Evolutionary conservation across 2,329 filamentous ascomycete genomes (phyloP), one percentile per base, ranked within the genome.

Genomic region (Ophiosphaerella herpotricha): DNA sequence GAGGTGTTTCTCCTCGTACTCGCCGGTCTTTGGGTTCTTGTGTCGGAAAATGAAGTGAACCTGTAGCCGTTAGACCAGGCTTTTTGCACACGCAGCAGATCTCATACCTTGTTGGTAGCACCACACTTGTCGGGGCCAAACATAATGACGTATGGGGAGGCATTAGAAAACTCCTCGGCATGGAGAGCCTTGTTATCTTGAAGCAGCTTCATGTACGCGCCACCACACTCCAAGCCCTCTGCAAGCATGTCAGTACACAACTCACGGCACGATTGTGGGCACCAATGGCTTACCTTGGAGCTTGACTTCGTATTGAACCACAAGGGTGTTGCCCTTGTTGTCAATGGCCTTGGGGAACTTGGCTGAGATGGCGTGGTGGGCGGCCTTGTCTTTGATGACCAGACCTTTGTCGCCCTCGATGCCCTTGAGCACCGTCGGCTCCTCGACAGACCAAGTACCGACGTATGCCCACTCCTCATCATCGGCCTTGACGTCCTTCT

Each of bases 1-100:
- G 59, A 99, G 84, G 80, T 99, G 94, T 88, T 99, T 99, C 89
- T 99, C 94, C 85, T 99, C 93, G 72, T 99, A 99, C 78, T 97
- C 91, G 81, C 93, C 93, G 39, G 91, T 97, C 89, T 96, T 97
- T 74, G 94, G 94, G 86, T 97, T 99, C 90, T 97, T 99, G 89
- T 99, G 94, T 80, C 95, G 94, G 86, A 99, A 96, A 77, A 99
- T 99, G 81, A 99, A 96, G 77, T 87, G 85, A 54, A 87, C 85
- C 81, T 84, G 44, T 32, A 39, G 26, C 7, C 41, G 48, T 74
- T 43, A 71, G 58, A 29, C 7, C 26, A 29, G 43, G 39, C 39
- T 39, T 34, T 29, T 43, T 39, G 48, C 58, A 46, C 44, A 3
- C 18, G 29, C 33, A 5, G n/a, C 7, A 39, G 7, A 7, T 34